Evolutionary conservation across 805 yeast species (phyloP).

Genomic region (Kregervanrija delftensis): DNA sequence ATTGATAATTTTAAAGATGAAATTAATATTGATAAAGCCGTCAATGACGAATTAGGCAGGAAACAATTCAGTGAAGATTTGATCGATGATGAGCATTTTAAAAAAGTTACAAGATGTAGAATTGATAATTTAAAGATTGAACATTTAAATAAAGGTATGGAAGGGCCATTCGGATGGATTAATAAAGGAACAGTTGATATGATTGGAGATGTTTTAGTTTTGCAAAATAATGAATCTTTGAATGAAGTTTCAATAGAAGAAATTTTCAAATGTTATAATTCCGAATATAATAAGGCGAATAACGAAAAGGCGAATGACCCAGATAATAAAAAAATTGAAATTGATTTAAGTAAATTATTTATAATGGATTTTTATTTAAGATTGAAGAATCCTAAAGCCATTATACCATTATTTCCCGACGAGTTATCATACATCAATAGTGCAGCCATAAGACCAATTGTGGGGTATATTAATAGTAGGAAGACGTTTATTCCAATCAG

Average conservation of each 20-base stretch:
- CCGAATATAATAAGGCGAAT: neutral
- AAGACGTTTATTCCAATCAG: conserved; percentile 85
- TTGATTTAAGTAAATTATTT: conserved; percentile 29
- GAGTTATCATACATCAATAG: conserved; percentile 87
- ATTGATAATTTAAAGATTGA: conserved; percentile 82
- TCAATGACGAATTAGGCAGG: conserved; percentile 13
- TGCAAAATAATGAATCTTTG: conserved; percentile 39
- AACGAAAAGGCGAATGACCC: neutral
- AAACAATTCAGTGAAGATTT: conserved; percentile 11
- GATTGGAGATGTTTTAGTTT: conserved; percentile 84
- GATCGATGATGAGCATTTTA: conserved; percentile 13
- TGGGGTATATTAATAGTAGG: conserved; percentile 86
- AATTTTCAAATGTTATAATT: conserved; percentile 30
- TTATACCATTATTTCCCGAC: conserved; percentile 79
- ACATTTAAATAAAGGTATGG: conserved; percentile 82
- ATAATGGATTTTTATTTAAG: conserved; percentile 74
- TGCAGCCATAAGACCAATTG: conserved; percentile 90
- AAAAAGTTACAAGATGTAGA: conserved; percentile 66
- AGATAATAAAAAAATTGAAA: conserved; percentile 2
- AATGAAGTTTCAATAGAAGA: conserved; percentile 39
- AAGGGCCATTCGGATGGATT: conserved; percentile 98
- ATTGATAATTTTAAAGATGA: conserved; percentile 39
- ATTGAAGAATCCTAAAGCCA: conserved; percentile 81
- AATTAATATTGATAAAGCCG: conserved; percentile 18
- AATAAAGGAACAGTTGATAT: conserved; percentile 87